Base-by-base conservation (phyloP, 176 grass and related monocot species). In the Calamus simplicifolius region DNA sequence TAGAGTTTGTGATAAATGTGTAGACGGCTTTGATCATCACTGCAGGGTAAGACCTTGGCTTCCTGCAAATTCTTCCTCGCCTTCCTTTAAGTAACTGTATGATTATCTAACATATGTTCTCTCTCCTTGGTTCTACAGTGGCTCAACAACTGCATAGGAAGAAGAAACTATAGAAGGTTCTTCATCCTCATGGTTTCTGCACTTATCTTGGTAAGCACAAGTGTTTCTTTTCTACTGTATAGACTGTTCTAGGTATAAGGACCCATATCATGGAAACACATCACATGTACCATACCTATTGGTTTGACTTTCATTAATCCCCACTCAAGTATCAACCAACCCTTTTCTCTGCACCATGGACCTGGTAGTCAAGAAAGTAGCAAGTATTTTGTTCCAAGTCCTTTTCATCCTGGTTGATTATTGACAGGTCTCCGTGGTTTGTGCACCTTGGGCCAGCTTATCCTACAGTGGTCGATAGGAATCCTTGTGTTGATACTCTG, bases 141-240 rank as follows among this genome's bases (percentile, higher is more conserved):
- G 93, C 84, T 97, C 56, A 97, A 97, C 68, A 97, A 97, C 65
- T 97, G 93, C 75, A 85, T 97, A 57, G 93, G 93, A 51, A 88
- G 86, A 77, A 82, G 76, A 73, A 97, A 97, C 62, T 97, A 97
- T 62, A 85, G 72, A 75, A 80, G 87, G 14, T 97, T 97, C 69
- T 92, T 97, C 52, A 28, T 69, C 75, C 81, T 97, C 48, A 97
- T 97, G 93, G 71, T 83, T 35, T 91, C 75, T 69, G 75, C 93
- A 16, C 75, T 97, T 70, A 31, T 85, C 56, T 66, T 97, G 81
- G 93, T 97, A 88, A 72, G 87, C 14, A 68, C 52, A 61, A 25
- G 2, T 5, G 28, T 6, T 43, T 43, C 35, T 43, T 68, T 62
- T 73, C 49, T 51, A 38, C 13, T 29, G 27, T 31, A 51, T 64